These are phyloP conservation scores for Penicillium roqueforti DNA, from an alignment of 495 filamentous ascomycete species.

Conservation along the genomic window DNA sequence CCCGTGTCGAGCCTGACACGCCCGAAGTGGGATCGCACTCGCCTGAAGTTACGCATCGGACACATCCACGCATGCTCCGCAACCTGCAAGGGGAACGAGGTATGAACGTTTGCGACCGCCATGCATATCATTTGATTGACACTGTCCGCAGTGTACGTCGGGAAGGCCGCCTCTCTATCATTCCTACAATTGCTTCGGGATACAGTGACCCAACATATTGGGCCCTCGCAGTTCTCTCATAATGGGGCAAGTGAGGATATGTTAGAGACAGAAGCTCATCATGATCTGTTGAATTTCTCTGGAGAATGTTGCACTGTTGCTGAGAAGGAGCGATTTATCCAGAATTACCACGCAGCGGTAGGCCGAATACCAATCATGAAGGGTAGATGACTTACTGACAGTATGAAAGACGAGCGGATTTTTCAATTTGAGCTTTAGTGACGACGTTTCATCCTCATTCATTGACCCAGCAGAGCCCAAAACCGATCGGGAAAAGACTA, in stretches of 20 bases:
- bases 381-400: neutral
- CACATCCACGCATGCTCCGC: conserved; percentile 37
- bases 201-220: conserved; percentile 41
- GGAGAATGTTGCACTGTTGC: conserved; percentile 21
- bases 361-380: conserved; percentile 8
- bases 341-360: conserved; percentile 30
- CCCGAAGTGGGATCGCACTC: conserved; percentile 20
- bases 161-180: conserved; percentile 39
- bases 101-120: conserved; percentile 2
- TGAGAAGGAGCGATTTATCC: conserved; percentile 25
- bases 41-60: conserved; percentile 34
- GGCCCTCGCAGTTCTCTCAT: conserved; percentile 41
- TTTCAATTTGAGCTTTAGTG: conserved; percentile 20
- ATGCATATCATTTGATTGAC: neutral
- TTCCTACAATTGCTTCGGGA: conserved; percentile 42
- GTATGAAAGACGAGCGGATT: conserved; percentile 32
- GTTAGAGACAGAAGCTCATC: conserved; percentile 38
- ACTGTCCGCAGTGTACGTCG: conserved; percentile 31
- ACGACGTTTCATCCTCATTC: conserved; percentile 4
- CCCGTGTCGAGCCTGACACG: conserved; percentile 4
- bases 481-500: conserved; percentile 22
- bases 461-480: conserved; percentile 11
- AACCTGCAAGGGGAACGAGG: conserved; percentile 38
- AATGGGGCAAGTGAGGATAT: conserved; percentile 40
- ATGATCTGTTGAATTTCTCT: conserved; percentile 25